Percentiles rank a stretch among this genome's conserved stretches.
These are phyloP conservation scores for Cryptosporidium sp. DNA, from an alignment of 169 alveolate species.

Conservation along the genomic window DNA sequence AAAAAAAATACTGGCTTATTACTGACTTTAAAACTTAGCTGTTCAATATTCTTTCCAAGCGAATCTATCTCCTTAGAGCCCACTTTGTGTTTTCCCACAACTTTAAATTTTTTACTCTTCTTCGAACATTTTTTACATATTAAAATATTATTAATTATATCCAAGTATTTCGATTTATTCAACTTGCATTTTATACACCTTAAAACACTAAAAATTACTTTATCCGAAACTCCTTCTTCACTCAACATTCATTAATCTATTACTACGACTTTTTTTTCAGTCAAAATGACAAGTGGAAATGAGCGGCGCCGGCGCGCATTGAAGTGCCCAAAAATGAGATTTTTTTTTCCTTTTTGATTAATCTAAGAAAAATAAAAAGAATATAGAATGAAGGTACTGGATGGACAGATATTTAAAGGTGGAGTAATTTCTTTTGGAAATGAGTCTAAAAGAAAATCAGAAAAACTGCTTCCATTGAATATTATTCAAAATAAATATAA, in stretches of 20 bases:
- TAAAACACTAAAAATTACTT: not conserved
- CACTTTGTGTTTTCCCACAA: not conserved
- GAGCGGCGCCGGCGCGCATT: conserved; percentile 3
- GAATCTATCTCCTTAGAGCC: not conserved
- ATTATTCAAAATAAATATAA: conserved; percentile 16
- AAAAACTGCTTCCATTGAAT: conserved; percentile 37
- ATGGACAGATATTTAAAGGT: conserved; percentile 47
- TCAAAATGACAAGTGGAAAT: conserved; percentile 25
- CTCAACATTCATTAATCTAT: not conserved
- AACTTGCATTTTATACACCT: not conserved
- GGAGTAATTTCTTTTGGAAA: conserved; percentile 12
- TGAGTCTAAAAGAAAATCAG: not conserved
- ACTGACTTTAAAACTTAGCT: no score
- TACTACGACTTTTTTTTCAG: not conserved
- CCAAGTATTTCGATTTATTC: not conserved
- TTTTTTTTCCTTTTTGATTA: conserved; percentile 1
- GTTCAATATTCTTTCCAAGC: not conserved
- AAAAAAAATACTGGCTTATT: no score
- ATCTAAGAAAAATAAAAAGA: not conserved
- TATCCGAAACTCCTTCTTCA: not conserved
- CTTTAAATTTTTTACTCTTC: not conserved
- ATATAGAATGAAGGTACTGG: conserved; percentile 19
- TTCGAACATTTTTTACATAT: not conserved
- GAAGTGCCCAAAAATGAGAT: not conserved
- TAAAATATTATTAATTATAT: not conserved